These are phyloP conservation scores for Leccinum arenicola DNA, from an alignment of 768 basidiomycete species.

Conservation along the genomic window DNA sequence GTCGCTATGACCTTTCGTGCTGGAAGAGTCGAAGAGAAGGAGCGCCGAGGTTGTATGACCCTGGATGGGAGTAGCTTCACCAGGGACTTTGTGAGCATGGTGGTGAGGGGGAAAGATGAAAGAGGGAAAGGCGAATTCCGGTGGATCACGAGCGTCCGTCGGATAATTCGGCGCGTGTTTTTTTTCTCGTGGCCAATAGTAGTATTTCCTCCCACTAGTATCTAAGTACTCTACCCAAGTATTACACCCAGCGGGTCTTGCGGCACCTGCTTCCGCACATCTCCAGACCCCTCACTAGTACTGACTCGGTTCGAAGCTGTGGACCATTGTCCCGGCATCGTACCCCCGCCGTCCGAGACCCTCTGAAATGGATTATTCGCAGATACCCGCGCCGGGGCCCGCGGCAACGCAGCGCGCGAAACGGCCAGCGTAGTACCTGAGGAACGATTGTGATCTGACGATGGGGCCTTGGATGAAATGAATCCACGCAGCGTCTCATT, in stretches of 20 bases:
- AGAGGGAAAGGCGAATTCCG: slow-evolving; percentile 10
- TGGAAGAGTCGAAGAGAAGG: slow-evolving; percentile 65
- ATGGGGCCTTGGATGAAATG: slow-evolving; percentile 13
- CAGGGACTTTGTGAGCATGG: slow-evolving; percentile 68
- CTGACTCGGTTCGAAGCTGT: not conserved
- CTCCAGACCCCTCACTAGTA: slow-evolving; percentile 5
- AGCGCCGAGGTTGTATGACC: slow-evolving; percentile 47
- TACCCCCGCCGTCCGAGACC: slow-evolving; percentile 10
- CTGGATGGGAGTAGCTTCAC: slow-evolving; percentile 34
- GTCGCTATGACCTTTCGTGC: slow-evolving; percentile 63
- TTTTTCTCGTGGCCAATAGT: slow-evolving; percentile 13
- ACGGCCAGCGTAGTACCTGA: slow-evolving; percentile 2
- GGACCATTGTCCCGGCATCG: slow-evolving; percentile 4
- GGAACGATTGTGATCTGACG: slow-evolving; percentile 17
- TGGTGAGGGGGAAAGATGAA: slow-evolving; percentile 21
- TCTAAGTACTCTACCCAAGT: slow-evolving; percentile 17
- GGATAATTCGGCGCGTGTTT: slow-evolving; percentile 16
- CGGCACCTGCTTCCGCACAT: slow-evolving; percentile 9
- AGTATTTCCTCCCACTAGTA: not conserved
- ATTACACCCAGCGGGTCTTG: slow-evolving; percentile 31
- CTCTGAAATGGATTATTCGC: slow-evolving; percentile 32
- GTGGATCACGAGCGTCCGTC: slow-evolving; percentile 13
- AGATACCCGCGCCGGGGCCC: slow-evolving; percentile 26
- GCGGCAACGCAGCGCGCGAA: slow-evolving; percentile 16
- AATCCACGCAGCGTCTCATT: slow-evolving; percentile 23